Base-by-base conservation (phyloP, 192 early-diverging fungal species). In the Chytriomyces confervae region DNA sequence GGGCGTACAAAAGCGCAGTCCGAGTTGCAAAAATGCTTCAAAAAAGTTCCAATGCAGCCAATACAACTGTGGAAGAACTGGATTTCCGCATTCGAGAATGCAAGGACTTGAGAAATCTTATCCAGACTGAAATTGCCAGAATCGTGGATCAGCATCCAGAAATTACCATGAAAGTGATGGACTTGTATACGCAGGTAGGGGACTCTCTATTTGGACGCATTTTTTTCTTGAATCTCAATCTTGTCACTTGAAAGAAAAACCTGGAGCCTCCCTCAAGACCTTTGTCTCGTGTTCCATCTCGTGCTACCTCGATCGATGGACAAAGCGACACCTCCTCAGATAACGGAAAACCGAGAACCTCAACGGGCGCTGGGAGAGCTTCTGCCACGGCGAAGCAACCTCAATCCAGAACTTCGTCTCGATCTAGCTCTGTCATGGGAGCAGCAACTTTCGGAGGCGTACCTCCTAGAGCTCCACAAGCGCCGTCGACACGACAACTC, bases 61-160 rank as follows among this genome's bases (percentile, higher is more conserved):
- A 29, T 8, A 44, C 50, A 5, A 66, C 75, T 9, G 70, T 65
- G 6, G 84, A 82, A 53, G 86, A 88, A 72, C 36, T 76, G 61
- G 88, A 89, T 70, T 81, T 89, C 63, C 18, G 50, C 24, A 77
- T 85, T 6, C 72, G 88, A 18, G 74, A 82, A 49, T 77, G 80
- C 61, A 85, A 84, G 61, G 88, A 89, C 46, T 62, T 86, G 4
- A 84, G 86, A 13, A 85, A 80, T 24, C 43, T 87, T 48, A 83
- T 83, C 0, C 62, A 88, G 65, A 81, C 67, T 45, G 84, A 85
- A 46, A 29, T 84, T 5, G 76, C 64, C 27, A 78, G 78, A 65
- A 73, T 87, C 5, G 74, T 66, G 53, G 82, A 85, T 60, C 68
- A 76, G 72, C 45, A 73, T 29, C 82, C 82, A 6, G 84, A 83